Conservation (phyloP, 1,139 yeast genomes). For the Kodamaea sp. region DNA sequence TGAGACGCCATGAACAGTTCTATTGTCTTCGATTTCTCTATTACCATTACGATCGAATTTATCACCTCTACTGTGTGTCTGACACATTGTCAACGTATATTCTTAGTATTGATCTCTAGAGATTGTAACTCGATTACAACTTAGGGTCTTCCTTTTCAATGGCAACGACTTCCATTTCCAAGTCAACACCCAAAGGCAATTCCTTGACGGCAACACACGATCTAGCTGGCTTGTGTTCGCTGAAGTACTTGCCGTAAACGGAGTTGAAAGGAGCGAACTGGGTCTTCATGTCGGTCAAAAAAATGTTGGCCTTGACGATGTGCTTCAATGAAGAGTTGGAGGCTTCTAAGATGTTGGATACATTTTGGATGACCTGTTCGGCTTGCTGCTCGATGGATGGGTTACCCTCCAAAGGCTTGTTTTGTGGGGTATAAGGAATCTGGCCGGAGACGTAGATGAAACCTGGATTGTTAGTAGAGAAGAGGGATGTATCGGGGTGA, state of each 20-base stretch:
- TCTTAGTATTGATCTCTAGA: too few relatives aligned
- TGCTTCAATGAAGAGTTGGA: slow-evolving; percentile 80
- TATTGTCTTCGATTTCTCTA: too few relatives aligned
- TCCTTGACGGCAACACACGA: slow-evolving; percentile 90
- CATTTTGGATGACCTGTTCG: slow-evolving; percentile 80
- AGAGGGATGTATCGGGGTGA: too few relatives aligned
- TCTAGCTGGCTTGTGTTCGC: slow-evolving; percentile 88
- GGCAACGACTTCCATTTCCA: slow-evolving; percentile 80
- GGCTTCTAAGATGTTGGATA: slow-evolving; percentile 73
- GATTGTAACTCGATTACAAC: slow-evolving; percentile 35
- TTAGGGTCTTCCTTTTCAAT: slow-evolving; percentile 51
- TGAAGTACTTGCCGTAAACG: slow-evolving; percentile 80
- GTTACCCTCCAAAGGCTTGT: slow-evolving; percentile 73
- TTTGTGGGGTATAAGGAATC: slow-evolving; percentile 84
- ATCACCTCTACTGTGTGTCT: too few relatives aligned
- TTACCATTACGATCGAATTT: too few relatives aligned
- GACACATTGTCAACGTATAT: too few relatives aligned
- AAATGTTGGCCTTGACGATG: slow-evolving; percentile 83
- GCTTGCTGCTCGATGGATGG: slow-evolving; percentile 73
- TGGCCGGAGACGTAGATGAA: slow-evolving; percentile 94
- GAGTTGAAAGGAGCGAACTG: slow-evolving; percentile 80
- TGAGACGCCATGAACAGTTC: too few relatives aligned
- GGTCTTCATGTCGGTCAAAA: slow-evolving; percentile 78
- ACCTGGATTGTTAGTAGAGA: slow-evolving; percentile 45
- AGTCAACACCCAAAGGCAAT: slow-evolving; percentile 80